Percentiles rank a stretch among this genome's conserved stretches.
Conservation (phyloP, 2,329 filamentous ascomycete genomes). For the Rhinocladiella similis region DNA sequence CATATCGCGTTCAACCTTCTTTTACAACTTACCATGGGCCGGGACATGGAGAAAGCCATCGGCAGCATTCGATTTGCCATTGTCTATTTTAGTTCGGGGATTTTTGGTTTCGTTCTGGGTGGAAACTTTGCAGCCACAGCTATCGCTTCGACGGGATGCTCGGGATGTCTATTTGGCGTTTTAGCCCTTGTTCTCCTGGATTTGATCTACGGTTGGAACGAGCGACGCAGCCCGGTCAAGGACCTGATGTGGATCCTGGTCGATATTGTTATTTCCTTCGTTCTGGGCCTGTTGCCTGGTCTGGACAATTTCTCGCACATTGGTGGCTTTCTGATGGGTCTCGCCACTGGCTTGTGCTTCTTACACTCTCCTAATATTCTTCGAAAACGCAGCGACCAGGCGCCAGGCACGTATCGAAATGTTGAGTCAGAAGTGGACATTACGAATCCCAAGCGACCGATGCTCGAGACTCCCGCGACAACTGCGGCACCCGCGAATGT, state of each 20-base stretch:
- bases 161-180: conserved; percentile 86
- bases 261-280: conserved; percentile 86
- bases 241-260: conserved; percentile 86
- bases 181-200: conserved; percentile 87
- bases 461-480: conserved; percentile 23
- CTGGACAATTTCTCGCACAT: conserved; percentile 98
- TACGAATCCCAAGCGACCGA: conserved; percentile 17
- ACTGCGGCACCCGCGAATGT: conserved; percentile 57
- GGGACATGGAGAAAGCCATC: conserved; percentile 90
- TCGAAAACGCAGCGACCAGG: conserved; percentile 66
- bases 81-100: conserved; percentile 87
- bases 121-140: conserved; percentile 86
- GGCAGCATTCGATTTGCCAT: conserved; percentile 84
- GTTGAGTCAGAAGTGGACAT: conserved; percentile 23
- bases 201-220: conserved; percentile 86
- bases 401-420: conserved; percentile 38
- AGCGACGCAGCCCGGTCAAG: conserved; percentile 72
- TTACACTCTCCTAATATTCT: conserved; percentile 84
- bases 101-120: conserved; percentile 93
- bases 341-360: conserved; percentile 82
- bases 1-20: conserved; percentile 96
- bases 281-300: conserved; percentile 85
- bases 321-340: conserved; percentile 89
- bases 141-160: conserved; percentile 83
- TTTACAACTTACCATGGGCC: conserved; percentile 82